Conservation (phyloP, 1,284 basidiomycete species). For the Neotropicomus parvogracilis region DNA sequence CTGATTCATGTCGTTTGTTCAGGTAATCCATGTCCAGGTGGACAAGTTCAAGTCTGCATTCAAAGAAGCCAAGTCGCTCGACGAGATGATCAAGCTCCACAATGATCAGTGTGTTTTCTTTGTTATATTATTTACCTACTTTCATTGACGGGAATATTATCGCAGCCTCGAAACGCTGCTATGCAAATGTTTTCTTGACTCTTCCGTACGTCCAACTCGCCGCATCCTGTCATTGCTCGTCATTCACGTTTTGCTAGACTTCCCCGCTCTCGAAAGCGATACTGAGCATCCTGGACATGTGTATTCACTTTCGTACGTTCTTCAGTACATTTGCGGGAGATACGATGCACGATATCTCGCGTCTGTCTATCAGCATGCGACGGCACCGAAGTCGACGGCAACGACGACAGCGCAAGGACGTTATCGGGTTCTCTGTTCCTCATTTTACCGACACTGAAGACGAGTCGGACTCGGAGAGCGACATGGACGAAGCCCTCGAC, state of each 20-base stretch:
- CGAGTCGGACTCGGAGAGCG: conserved; percentile 43
- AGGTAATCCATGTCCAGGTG: conserved; percentile 69
- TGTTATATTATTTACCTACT: neutral
- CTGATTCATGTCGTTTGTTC: conserved; percentile 6
- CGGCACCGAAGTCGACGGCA: conserved; percentile 60
- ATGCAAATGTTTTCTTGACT: conserved; percentile 62
- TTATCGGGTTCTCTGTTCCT: conserved; percentile 58
- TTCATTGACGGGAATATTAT: neutral
- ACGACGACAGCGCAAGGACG: conserved; percentile 48
- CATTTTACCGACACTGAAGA: conserved; percentile 33
- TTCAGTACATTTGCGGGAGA: conserved; percentile 61
- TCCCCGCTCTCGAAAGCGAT: conserved; percentile 61
- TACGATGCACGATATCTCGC: conserved; percentile 57
- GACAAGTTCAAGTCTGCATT: conserved; percentile 56
- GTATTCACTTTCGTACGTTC: conserved; percentile 60
- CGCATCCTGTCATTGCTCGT: neutral
- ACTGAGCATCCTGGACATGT: conserved; percentile 69
- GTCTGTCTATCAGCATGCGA: conserved; percentile 49
- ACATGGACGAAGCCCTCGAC: conserved; percentile 25
- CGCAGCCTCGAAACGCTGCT: conserved; percentile 60
- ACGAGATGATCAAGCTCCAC: conserved; percentile 73
- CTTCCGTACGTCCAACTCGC: conserved; percentile 47
- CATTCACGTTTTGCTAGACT: conserved; percentile 41
- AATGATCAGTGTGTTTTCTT: conserved; percentile 59
- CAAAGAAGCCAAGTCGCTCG: conserved; percentile 57